phyloP scores from a whole-genome alignment of 2,329 filamentous ascomycete genomes.

The Colletotrichum sp. region DNA sequence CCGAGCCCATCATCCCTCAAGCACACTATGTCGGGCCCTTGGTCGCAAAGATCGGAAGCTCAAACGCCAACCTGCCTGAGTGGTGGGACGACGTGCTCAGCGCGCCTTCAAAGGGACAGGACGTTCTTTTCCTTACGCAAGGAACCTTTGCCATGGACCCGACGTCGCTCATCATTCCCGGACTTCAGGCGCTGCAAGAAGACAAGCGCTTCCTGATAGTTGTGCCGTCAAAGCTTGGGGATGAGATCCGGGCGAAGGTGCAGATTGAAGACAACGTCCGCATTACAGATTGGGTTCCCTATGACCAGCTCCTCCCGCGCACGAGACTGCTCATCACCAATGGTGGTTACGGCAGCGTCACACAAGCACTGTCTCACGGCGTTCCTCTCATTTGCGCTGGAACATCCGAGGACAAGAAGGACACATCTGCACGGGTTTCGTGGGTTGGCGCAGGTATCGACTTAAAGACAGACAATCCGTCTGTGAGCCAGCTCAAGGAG shows the following conservation, averaged over 20 bases:
- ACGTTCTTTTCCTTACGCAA: slow-evolving; percentile 31
- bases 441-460: slow-evolving; percentile 39
- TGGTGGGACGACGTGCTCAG: slow-evolving; percentile 36
- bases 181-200: slow-evolving; percentile 34
- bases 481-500: slow-evolving; percentile 25
- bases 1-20: slow-evolving; percentile 22
- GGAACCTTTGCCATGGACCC: slow-evolving; percentile 42
- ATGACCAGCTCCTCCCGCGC: slow-evolving; percentile 37
- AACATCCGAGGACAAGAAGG: slow-evolving; percentile 40
- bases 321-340: slow-evolving; percentile 39
- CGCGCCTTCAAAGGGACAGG: slow-evolving; percentile 33
- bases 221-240: slow-evolving; percentile 34
- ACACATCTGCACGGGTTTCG: slow-evolving; percentile 36
- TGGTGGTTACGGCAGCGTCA: slow-evolving; percentile 41
- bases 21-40: slow-evolving; percentile 39
- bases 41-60: slow-evolving; percentile 26
- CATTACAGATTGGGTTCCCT: slow-evolving; percentile 39
- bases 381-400: slow-evolving; percentile 40
- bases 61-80: slow-evolving; percentile 26
- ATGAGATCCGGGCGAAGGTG: slow-evolving; percentile 27
- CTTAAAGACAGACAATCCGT: slow-evolving; percentile 37
- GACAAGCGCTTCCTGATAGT: slow-evolving; percentile 33
- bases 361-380: slow-evolving; percentile 37
- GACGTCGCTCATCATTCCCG: slow-evolving; percentile 39
- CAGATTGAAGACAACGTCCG: slow-evolving; percentile 30